A percentile compares a stretch with the other conserved stretches of the same genome.
Evolutionary conservation across 345 rosid species (phyloP).

Genomic region (Streptanthus diversifolius): DNA sequence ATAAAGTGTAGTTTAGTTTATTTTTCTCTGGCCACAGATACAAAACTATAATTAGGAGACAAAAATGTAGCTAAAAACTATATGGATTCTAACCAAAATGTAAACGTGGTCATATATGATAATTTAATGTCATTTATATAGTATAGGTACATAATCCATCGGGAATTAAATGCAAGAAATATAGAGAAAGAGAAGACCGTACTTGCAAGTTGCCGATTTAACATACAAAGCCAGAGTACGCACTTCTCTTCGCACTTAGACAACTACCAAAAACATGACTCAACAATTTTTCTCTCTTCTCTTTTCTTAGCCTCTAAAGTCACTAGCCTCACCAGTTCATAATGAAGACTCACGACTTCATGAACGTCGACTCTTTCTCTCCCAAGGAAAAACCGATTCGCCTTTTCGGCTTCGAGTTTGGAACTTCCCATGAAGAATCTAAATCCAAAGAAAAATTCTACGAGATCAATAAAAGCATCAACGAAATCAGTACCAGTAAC

Average conservation of each 20-base stretch:
- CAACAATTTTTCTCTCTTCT: neutral
- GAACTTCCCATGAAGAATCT: slow-evolving; percentile 30
- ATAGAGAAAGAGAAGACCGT: slow-evolving; percentile 22
- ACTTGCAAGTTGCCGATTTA: slow-evolving; percentile 27
- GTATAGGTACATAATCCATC: slow-evolving; percentile 26
- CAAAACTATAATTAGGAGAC: neutral
- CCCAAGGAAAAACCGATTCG: slow-evolving; percentile 50
- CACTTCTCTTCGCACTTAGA: slow-evolving; percentile 10
- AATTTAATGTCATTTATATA: neutral
- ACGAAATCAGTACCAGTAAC: neutral
- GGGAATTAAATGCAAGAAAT: slow-evolving; percentile 23
- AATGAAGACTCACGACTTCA: slow-evolving; percentile 51
- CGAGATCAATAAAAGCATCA: neutral
- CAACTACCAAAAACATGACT: neutral
- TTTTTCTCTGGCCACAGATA: neutral
- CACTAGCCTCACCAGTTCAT: neutral
- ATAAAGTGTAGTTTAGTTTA: neutral
- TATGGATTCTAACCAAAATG: slow-evolving; percentile 1
- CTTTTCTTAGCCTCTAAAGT: neutral
- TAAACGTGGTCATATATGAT: neutral
- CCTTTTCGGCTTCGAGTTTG: slow-evolving; percentile 68
- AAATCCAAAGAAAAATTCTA: neutral
- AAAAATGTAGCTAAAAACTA: neutral
- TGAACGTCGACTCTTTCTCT: slow-evolving; percentile 56
- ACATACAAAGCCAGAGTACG: slow-evolving; percentile 12